Evolutionary conservation across 2,329 filamentous ascomycete species (phyloP), one percentile per base, ranked within the genome.

Genomic region (Cercospora beticola): DNA sequence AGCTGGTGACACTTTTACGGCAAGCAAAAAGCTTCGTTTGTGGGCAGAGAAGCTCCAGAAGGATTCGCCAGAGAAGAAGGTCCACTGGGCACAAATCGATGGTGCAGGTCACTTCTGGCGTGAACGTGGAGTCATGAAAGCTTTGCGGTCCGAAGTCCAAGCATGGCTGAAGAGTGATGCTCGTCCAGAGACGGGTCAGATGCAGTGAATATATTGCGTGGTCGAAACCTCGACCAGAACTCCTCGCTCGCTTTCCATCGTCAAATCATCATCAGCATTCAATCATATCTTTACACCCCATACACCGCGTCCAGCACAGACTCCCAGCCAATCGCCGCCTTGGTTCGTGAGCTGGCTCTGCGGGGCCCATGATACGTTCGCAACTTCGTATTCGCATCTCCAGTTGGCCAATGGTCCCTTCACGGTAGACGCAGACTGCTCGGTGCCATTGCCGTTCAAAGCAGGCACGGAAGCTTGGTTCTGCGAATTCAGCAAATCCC

Each of bases 321-420:
- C 90, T 56, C 92, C 92, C 6, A 96, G 82, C 92, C 92, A 96
- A 74, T 96, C 92, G 21, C 91, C 91, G 16, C 86, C 87, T 67
- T 94, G 91, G 18, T 83, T 84, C 31, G 86, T 90, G 66, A 90
- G 81, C 23, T 89, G 82, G 70, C 85, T 88, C 70, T 90, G 89
- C 33, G 92, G 92, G 31, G 92, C 91, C 92, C 92, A 96, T 72
- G 90, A 92, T 14, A 96, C 83, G 78, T 96, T 96, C 49, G 89
- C 90, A 61, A 96, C 89, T 80, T 96, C 92, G 75, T 94, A 94
- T 72, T 95, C 92, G 78, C 92, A 94, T 77, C 90, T 87, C 92
- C 92, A 96, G 76, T 87, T 89, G 5, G 90, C 90, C 3, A 91
- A 87, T 0, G 92, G 92, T 23, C 86, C 89, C 87, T 87, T 78